These are phyloP conservation scores for Saccharomycopsis lassenensis DNA, from an alignment of 805 yeast genomes.

Conservation along the genomic window DNA sequence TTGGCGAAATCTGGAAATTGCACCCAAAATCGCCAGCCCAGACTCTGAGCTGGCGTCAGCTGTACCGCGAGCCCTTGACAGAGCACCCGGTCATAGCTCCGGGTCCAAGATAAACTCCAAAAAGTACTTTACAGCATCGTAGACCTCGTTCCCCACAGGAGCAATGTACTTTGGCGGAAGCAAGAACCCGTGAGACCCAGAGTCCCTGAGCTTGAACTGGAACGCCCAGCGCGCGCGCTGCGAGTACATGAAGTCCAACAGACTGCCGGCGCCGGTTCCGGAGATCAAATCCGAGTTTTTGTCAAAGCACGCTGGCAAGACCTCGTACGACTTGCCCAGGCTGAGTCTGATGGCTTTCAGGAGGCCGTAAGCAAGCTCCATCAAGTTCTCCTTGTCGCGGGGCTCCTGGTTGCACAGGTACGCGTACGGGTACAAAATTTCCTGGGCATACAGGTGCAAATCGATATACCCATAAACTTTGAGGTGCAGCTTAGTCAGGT, in stretches of 20 bases:
- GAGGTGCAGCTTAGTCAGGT: constrained; percentile 40
- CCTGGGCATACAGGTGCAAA: constrained; percentile 78
- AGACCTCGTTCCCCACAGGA: constrained; percentile 71
- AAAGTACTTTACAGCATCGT: constrained; percentile 58
- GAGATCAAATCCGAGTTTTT: constrained; percentile 65
- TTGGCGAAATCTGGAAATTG: too few relatives aligned
- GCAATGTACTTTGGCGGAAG: constrained; percentile 57
- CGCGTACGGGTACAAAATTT: constrained; percentile 73
- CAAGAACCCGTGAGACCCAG: constrained; percentile 75
- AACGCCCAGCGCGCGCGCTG: constrained; percentile 69
- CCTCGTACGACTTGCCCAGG: constrained; percentile 56
- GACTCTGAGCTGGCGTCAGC: not conserved
- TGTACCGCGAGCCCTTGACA: not conserved
- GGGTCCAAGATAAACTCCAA: constrained; percentile 41
- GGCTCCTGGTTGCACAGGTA: constrained; percentile 66
- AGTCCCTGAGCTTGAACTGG: constrained; percentile 71
- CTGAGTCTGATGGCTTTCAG: constrained; percentile 58
- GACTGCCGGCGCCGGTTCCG: constrained; percentile 68
- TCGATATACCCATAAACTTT: constrained; percentile 69
- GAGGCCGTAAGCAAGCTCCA: constrained; percentile 74
- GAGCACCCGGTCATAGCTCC: constrained; percentile 21
- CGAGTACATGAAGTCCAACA: constrained; percentile 67
- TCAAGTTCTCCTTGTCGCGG: constrained; percentile 67
- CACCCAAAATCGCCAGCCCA: too few relatives aligned
- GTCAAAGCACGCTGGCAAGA: constrained; percentile 70